Conservation (phyloP, 2,329 filamentous ascomycete species). For the Cytospora piceae region DNA sequence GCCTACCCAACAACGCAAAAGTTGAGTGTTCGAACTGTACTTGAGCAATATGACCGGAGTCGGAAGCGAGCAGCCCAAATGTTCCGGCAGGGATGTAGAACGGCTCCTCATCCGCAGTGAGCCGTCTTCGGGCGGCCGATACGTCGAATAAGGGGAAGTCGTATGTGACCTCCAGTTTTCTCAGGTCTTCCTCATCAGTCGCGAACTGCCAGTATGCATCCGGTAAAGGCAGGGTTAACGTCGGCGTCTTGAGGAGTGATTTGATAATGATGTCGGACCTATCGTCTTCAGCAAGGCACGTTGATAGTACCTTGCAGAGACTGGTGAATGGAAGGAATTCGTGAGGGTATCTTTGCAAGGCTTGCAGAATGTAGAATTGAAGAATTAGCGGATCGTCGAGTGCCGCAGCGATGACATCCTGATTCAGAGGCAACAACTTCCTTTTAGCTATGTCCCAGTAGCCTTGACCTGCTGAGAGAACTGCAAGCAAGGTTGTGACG, state of each 20-base stretch:
- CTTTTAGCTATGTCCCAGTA: slow-evolving; percentile 57
- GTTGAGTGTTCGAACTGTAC: slow-evolving; percentile 81
- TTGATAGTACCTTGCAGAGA: slow-evolving; percentile 69
- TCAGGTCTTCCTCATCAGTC: slow-evolving; percentile 84
- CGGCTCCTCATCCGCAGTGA: slow-evolving; percentile 49
- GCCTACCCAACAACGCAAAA: slow-evolving; percentile 76
- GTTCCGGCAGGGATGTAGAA: slow-evolving; percentile 70
- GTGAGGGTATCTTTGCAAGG: slow-evolving; percentile 80
- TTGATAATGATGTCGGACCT: slow-evolving; percentile 49
- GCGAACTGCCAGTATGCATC: slow-evolving; percentile 73
- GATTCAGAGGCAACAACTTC: slow-evolving; percentile 43
- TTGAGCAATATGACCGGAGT: slow-evolving; percentile 74
- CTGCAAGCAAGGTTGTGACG: slow-evolving; percentile 65
- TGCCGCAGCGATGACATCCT: slow-evolving; percentile 46
- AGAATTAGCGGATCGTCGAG: slow-evolving; percentile 61
- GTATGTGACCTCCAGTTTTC: slow-evolving; percentile 70
- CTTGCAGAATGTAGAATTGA: slow-evolving; percentile 65
- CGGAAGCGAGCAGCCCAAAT: slow-evolving; percentile 73
- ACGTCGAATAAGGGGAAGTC: slow-evolving; percentile 66
- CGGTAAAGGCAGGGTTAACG: slow-evolving; percentile 79
- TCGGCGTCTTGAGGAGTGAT: slow-evolving; percentile 70
- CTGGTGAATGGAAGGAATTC: slow-evolving; percentile 80
- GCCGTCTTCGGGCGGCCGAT: slow-evolving; percentile 48
- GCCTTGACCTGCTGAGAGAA: slow-evolving; percentile 59
- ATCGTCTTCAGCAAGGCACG: slow-evolving; percentile 44